phyloP scores from a whole-genome alignment of 768 basidiomycete genomes.

The Tulasnella calospora region DNA sequence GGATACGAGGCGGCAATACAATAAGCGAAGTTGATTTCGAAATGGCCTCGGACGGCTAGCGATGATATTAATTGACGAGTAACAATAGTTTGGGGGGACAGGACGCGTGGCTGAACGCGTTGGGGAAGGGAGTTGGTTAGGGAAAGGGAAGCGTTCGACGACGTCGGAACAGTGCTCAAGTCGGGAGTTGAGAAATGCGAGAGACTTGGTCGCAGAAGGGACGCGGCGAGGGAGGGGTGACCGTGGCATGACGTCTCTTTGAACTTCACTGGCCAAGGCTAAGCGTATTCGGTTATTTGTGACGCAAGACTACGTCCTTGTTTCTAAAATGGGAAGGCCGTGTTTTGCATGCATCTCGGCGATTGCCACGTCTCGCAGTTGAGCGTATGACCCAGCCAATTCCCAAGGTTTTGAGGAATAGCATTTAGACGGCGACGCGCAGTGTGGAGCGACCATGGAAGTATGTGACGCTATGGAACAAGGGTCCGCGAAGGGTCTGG shows the following conservation, averaged over 20 bases:
- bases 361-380: background rate
- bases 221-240: background rate
- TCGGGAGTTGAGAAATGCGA: conserved; percentile 7
- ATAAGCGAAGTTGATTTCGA: background rate
- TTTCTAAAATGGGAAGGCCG: background rate
- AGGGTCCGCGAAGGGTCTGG: background rate
- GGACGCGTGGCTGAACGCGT: background rate
- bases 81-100: background rate
- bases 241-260: background rate
- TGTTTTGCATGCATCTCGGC: background rate
- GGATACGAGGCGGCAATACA: background rate
- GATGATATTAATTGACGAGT: background rate
- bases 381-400: background rate
- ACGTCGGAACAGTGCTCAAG: background rate
- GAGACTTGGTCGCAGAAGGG: background rate
- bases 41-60: background rate
- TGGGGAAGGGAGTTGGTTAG: background rate
- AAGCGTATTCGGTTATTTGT: background rate
- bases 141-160: background rate
- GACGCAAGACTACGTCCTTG: background rate
- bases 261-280: background rate
- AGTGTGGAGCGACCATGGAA: background rate
- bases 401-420: background rate
- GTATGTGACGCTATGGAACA: background rate
- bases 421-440: background rate